Base-by-base conservation (phyloP, 768 basidiomycete species). In the Calocybe indica region DNA sequence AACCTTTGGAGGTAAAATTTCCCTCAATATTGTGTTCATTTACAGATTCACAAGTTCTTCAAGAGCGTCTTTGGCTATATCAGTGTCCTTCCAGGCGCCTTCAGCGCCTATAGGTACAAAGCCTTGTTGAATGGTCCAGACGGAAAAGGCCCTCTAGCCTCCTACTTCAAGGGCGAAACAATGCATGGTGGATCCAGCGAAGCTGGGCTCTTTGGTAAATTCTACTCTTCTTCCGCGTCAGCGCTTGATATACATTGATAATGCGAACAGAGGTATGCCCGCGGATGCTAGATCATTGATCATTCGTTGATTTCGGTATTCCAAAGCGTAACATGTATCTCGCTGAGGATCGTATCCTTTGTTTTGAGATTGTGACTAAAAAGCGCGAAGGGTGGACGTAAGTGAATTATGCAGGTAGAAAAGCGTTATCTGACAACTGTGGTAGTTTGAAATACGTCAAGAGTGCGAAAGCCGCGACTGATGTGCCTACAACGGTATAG, bases 401-500 rank as follows among this genome's bases (percentile, higher is more conserved):
- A 60, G 82, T 78, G 37, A 52, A 6, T 55, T 61, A 13, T 55
- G 54, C 37, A 52, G 34, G 37, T 30, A 29, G 10, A 10, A 13
- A 12, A 40, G 47, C 15, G 46, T 32, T 9, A 9, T 32, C 28
- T 54, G 31, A 47, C 45, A 37, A 46, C 39, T 47, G 36, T 46
- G 42, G 28, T 52, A 88, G 86, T 11, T 67, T 91, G 56, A 85
- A 83, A 64, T 94, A 92, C 60, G 92, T 94, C 64, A 92, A 92
- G 75, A 88, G 82, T 57, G 94, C 94, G 11, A 92, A 94, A 55
- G 94, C 92, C 0, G 79, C 92, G 37, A 97, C 94, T n/a, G 94
- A 98, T 68, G 93, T 95, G 4, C 94, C 94, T 31, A 86, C 91
- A 34, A 76, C 82, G 13, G 83, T 82, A 41, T 48, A 71, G 60